Conservation (phyloP, 1,284 basidiomycete species). For the Inonotus hispidus region DNA sequence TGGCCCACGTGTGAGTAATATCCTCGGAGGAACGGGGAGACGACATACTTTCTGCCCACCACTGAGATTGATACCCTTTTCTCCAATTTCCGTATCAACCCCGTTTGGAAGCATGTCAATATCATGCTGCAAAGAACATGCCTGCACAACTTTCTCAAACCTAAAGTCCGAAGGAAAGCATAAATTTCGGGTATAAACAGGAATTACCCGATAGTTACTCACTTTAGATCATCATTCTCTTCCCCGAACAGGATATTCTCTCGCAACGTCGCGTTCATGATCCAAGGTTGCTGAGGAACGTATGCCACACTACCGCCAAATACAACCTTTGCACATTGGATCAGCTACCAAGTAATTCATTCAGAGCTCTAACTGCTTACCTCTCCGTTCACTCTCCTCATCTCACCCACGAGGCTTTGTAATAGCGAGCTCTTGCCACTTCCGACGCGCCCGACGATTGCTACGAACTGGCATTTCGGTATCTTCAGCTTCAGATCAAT, state of each 20-base stretch:
- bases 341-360: not conserved
- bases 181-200: slow-evolving; percentile 20
- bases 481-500: slow-evolving; percentile 52
- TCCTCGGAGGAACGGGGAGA: slow-evolving; percentile 19
- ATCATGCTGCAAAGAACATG: slow-evolving; percentile 63
- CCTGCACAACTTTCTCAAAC: slow-evolving; percentile 48
- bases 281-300: slow-evolving; percentile 77
- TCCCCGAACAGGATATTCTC: slow-evolving; percentile 66
- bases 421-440: slow-evolving; percentile 71
- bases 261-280: slow-evolving; percentile 66
- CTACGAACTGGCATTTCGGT: slow-evolving; percentile 59
- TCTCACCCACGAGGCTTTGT: slow-evolving; percentile 75
- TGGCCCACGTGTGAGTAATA: slow-evolving; percentile 34
- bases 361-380: slow-evolving; percentile 25
- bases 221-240: slow-evolving; percentile 49
- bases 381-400: slow-evolving; percentile 57
- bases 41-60: slow-evolving; percentile 46
- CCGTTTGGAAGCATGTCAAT: slow-evolving; percentile 60
- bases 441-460: slow-evolving; percentile 69
- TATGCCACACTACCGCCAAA: slow-evolving; percentile 70
- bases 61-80: slow-evolving; percentile 71
- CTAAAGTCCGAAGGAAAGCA: slow-evolving; percentile 30
- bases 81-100: slow-evolving; percentile 78
- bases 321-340: slow-evolving; percentile 35
- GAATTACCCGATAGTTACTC: not conserved